Conservation (phyloP, 2,329 filamentous ascomycete genomes). For the Penicillium olsonii region DNA sequence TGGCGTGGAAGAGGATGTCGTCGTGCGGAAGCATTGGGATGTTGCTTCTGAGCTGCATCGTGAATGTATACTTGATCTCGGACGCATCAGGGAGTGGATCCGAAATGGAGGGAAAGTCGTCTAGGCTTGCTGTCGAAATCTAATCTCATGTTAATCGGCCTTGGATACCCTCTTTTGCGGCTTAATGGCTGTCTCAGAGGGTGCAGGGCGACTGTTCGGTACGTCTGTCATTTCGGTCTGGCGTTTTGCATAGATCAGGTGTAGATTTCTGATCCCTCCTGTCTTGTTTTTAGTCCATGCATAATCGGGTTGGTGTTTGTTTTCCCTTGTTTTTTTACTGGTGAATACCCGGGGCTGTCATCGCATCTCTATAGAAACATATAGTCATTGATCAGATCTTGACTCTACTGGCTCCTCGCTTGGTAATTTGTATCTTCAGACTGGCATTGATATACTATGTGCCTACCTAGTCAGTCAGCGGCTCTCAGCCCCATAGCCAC, state of each 20-base stretch:
- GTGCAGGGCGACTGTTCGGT: background rate
- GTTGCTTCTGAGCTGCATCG: constrained; percentile 49
- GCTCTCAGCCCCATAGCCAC: too few species aligned
- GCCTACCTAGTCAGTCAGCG: too few species aligned
- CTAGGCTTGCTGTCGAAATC: background rate
- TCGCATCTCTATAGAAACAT: constrained; percentile 6
- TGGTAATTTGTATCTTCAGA: too few species aligned
- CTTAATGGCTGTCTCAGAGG: background rate
- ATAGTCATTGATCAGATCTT: background rate
- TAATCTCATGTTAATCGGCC: background rate
- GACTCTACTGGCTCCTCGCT: background rate
- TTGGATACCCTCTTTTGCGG: background rate
- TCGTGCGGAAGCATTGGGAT: constrained; percentile 51
- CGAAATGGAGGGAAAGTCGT: constrained; percentile 34
- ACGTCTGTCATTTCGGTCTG: background rate
- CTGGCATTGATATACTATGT: too few species aligned
- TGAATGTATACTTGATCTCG: constrained; percentile 45
- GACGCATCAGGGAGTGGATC: constrained; percentile 42
- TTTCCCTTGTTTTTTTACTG: background rate
- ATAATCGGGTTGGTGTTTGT: constrained; percentile 9
- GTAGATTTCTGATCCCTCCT: too few species aligned
- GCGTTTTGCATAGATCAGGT: background rate
- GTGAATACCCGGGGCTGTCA: constrained; percentile 11
- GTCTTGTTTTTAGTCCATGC: constrained; percentile 2
- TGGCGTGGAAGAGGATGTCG: constrained; percentile 48